Base-by-base conservation (phyloP, 108 stramenopile genomes). In the Fragilariopsis cylindrus region DNA sequence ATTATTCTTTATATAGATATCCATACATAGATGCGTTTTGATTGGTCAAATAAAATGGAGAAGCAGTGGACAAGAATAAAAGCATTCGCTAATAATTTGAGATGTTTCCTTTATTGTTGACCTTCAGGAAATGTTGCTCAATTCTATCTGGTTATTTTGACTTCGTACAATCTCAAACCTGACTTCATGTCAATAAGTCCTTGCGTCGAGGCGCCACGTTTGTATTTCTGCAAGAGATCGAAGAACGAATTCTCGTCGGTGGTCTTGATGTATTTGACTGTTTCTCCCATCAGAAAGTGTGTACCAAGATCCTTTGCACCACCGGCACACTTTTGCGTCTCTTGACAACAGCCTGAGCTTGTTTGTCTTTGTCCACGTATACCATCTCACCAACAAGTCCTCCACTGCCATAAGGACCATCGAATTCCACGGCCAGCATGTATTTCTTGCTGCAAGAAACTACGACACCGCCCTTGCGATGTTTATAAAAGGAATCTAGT, bases 261-360 rank as follows among this genome's bases (percentile, higher is more conserved):
- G 15, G 52, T 53, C 13, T 53, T 1, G 15, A 15, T 15, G 52
- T 53, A 53, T 12, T 15, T 53, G 1, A 53, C 15, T 53, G 52
- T 15, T 15, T 53, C 52, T 53, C 52, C 52, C 15, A 15, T 15
- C 52, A 53, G 15, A 15, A 53, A 53, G 15, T 53, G 1, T 53
- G 13, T 53, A 12, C 52, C 52, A 15, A 53, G 52, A 12, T 53
- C 13, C 1, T 15, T 53, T 12, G 52, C 52, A 15, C 15, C 13
- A 21, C 21, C 21, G 52, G 15, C 52, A 53, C 52, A 53, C 13
- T 15, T 15, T 15, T 15, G 52, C 52, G 52, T 15, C 52, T 15
- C 1, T 53, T 53, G 52, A 53, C 52, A 53, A 53, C 52, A 53
- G 52, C 52, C 15, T 53, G 52, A 53, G 52, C 52, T 53, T 53